phyloP scores from a whole-genome alignment of 371 early-diverging fungal species.

The Circinella umbellata region DNA sequence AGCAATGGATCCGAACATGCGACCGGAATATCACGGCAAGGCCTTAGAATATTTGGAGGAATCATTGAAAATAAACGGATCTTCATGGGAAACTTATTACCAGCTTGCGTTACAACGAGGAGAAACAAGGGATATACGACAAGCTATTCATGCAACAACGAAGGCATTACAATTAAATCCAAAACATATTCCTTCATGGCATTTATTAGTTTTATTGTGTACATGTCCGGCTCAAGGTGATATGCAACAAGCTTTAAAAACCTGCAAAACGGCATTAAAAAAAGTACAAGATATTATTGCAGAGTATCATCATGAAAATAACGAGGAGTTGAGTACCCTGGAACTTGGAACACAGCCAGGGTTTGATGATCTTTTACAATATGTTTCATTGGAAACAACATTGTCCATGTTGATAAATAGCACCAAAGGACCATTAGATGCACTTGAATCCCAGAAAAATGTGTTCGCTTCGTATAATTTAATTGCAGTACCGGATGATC shows the following conservation, averaged over 20 bases:
- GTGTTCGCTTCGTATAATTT: conserved; percentile 69
- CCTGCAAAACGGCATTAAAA: conserved; percentile 77
- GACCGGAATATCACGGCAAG: conserved; percentile 68
- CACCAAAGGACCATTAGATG: conserved; percentile 56
- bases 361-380: conserved; percentile 59
- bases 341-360: conserved; percentile 13
- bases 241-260: conserved; percentile 62
- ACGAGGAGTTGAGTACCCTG: conserved; percentile 19
- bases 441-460: conserved; percentile 57
- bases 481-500: conserved; percentile 42
- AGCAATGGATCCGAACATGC: conserved; percentile 69
- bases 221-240: conserved; percentile 59
- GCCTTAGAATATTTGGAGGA: conserved; percentile 67
- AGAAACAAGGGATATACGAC: conserved; percentile 76
- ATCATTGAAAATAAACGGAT: conserved; percentile 53
- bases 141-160: conserved; percentile 69
- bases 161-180: conserved; percentile 68
- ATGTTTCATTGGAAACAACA: conserved; percentile 64
- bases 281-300: conserved; percentile 35
- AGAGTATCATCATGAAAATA: conserved; percentile 48
- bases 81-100: conserved; percentile 67
- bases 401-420: conserved; percentile 56
- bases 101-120: conserved; percentile 83
- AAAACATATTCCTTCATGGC: conserved; percentile 79
- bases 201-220: conserved; percentile 79